Conservation (phyloP, 768 basidiomycete genomes). For the Pulveroboletus frians region DNA sequence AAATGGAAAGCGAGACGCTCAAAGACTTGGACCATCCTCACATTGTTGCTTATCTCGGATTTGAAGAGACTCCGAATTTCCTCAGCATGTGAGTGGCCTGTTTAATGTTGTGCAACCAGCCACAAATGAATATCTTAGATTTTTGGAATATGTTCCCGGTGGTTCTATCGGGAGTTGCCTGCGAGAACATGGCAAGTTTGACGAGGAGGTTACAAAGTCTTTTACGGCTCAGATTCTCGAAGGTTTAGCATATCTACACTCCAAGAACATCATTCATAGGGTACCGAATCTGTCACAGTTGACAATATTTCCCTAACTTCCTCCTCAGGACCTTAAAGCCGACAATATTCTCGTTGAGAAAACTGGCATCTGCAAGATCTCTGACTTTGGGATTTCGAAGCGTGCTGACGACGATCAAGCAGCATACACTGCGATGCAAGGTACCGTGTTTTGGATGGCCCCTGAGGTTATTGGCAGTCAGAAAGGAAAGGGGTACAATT, state of each 20-base stretch:
- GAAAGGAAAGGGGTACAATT: slow-evolving; percentile 82
- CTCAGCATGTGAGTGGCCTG: slow-evolving; percentile 76
- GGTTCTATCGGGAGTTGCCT: slow-evolving; percentile 90
- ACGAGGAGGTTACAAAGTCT: slow-evolving; percentile 85
- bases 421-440: slow-evolving; percentile 91
- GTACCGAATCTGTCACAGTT: slow-evolving; percentile 37
- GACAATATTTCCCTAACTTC: slow-evolving; percentile 5
- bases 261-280: slow-evolving; percentile 86
- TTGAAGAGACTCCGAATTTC: slow-evolving; percentile 82
- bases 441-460: slow-evolving; percentile 99
- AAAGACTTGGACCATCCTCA: slow-evolving; percentile 96
- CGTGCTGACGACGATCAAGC: slow-evolving; percentile 81
- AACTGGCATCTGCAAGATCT: slow-evolving; percentile 91
- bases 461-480: slow-evolving; percentile 88
- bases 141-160: slow-evolving; percentile 98
- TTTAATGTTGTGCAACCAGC: not conserved
- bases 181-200: slow-evolving; percentile 88
- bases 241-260: slow-evolving; percentile 91
- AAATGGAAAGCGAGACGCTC: slow-evolving; percentile 92
- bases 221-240: slow-evolving; percentile 90
- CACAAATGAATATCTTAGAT: slow-evolving; percentile 45
- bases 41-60: slow-evolving; percentile 96
- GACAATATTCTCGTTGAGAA: slow-evolving; percentile 97
- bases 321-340: slow-evolving; percentile 82
- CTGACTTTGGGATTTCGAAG: slow-evolving; percentile 98